Conservation (phyloP, 495 filamentous ascomycete species). For the Aspergillus sclerotioniger region DNA sequence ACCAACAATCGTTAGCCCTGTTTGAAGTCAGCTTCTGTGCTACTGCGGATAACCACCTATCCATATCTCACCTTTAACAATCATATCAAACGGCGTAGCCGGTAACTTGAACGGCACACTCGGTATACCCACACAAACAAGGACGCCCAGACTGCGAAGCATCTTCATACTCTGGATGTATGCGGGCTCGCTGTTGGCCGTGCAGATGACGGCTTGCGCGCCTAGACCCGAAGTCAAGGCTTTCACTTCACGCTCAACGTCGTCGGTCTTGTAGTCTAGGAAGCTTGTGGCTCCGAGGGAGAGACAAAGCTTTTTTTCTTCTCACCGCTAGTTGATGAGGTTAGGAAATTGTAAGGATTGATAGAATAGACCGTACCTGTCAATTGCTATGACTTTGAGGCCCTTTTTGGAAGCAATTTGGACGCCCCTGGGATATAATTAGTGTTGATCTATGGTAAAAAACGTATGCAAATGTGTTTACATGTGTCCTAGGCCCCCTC, state of each 20-base stretch:
- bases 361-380: slow-evolving; percentile 26
- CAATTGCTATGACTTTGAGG: slow-evolving; percentile 43
- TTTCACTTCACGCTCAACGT: slow-evolving; percentile 36
- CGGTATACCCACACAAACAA: slow-evolving; percentile 47
- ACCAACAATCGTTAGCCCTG: slow-evolving; percentile 41
- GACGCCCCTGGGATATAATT: slow-evolving; percentile 31
- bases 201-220: slow-evolving; percentile 46
- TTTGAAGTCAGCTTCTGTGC: not conserved
- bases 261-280: slow-evolving; percentile 38
- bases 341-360: not conserved
- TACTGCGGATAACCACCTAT: not conserved
- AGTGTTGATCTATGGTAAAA: not conserved
- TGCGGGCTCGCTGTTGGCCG: slow-evolving; percentile 37
- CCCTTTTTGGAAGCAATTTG: slow-evolving; percentile 44
- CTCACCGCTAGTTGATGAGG: slow-evolving; percentile 28
- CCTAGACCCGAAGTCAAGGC: slow-evolving; percentile 35
- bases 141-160: slow-evolving; percentile 38
- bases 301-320: slow-evolving; percentile 43
- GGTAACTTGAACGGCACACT: slow-evolving; percentile 36
- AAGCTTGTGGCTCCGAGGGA: slow-evolving; percentile 38
- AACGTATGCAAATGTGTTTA: slow-evolving; percentile 10
- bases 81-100: slow-evolving; percentile 45
- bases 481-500: slow-evolving; percentile 47
- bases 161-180: slow-evolving; percentile 42
- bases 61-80: slow-evolving; percentile 34